Evolutionary conservation across 257 asterid species (phyloP).

Genomic region (Thymus quinquecostatus): DNA sequence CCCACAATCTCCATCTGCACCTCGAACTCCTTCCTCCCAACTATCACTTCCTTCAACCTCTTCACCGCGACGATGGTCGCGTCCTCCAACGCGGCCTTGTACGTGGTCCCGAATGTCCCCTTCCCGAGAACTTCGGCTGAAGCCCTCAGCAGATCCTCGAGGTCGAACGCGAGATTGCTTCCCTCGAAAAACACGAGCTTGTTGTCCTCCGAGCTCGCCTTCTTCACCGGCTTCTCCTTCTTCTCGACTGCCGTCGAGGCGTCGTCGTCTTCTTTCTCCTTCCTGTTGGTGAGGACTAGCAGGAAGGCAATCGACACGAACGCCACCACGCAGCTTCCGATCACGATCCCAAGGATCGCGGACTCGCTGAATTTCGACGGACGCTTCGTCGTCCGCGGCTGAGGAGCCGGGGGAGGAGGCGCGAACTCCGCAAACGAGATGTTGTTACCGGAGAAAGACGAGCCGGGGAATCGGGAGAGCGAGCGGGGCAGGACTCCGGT

Average conservation of each 20-base stretch:
- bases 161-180: conserved; percentile 66
- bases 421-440: conserved; percentile 20
- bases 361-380: conserved; percentile 39
- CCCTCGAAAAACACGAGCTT: conserved; percentile 63
- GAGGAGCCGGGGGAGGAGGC: conserved; percentile 29
- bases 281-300: conserved; percentile 37
- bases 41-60: conserved; percentile 65
- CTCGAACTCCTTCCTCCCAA: conserved; percentile 69
- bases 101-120: conserved; percentile 74
- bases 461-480: conserved; percentile 47
- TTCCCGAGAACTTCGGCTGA: conserved; percentile 86
- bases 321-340: conserved; percentile 47
- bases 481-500: conserved; percentile 50
- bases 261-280: conserved; percentile 10
- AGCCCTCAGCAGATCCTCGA: conserved; percentile 81
- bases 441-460: conserved; percentile 48
- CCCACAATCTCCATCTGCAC: conserved; percentile 75
- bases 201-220: conserved; percentile 38
- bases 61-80: conserved; percentile 64
- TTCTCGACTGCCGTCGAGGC: conserved; percentile 10
- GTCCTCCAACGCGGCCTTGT: conserved; percentile 76
- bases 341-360: conserved; percentile 45
- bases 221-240: conserved; percentile 42
- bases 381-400: conserved; percentile 25
- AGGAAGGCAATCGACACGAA: conserved; percentile 43